phyloP scores from a whole-genome alignment of 192 early-diverging fungal genomes.

The Coemansia sp. region DNA sequence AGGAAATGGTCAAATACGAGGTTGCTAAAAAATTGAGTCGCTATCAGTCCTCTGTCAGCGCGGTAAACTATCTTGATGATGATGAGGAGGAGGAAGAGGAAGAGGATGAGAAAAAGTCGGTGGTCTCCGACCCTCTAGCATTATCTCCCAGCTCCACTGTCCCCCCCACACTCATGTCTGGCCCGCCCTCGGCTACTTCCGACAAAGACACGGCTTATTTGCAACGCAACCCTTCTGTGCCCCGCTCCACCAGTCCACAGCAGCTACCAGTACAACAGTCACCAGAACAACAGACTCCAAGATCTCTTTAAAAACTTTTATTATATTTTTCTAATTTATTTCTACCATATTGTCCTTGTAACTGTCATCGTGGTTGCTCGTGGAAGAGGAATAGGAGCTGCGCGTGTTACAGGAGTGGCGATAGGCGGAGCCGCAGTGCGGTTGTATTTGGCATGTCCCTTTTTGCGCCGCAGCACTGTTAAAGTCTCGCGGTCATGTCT shows the following conservation, averaged over 20 bases:
- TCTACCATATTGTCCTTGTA: background rate
- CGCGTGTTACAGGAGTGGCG: background rate
- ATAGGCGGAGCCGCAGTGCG: background rate
- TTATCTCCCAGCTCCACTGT: background rate
- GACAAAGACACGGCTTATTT: background rate
- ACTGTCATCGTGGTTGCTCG: background rate
- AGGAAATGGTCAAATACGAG: constrained; percentile 50
- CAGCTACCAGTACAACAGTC: no score
- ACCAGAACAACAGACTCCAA: background rate
- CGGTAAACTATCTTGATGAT: background rate
- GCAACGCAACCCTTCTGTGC: background rate
- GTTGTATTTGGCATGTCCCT: background rate
- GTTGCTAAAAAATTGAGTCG: constrained; percentile 28
- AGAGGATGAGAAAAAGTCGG: background rate
- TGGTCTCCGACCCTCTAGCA: background rate
- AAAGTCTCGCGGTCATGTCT: background rate
- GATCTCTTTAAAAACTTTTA: background rate
- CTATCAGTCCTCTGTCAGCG: background rate
- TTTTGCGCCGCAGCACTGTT: background rate
- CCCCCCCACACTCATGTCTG: background rate
- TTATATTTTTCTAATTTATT: background rate
- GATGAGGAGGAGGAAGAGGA: constrained; percentile 30
- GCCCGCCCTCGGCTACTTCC: background rate
- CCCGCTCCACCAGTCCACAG: background rate
- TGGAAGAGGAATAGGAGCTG: no score